A percentile compares a stretch with the other conserved stretches of the same genome.
These are phyloP conservation scores for Candida caryicola DNA, from an alignment of 805 yeast species.

Conservation along the genomic window DNA sequence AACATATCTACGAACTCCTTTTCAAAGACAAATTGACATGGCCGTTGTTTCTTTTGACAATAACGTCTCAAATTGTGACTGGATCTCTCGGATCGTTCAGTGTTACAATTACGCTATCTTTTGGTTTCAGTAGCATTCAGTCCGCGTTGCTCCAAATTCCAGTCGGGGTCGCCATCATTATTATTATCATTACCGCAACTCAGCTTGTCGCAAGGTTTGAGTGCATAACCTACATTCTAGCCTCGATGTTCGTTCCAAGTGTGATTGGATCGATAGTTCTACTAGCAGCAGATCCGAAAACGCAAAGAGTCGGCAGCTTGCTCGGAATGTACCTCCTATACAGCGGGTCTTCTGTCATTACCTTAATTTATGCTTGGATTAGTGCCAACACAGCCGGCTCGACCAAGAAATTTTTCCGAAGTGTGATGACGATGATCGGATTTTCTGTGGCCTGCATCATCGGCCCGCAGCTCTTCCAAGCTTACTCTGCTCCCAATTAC, in stretches of 20 bases:
- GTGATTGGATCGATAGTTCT: conserved; percentile 42
- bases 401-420: conserved; percentile 65
- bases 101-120: conserved; percentile 48
- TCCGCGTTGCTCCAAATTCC: conserved; percentile 57
- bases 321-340: conserved; percentile 49
- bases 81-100: conserved; percentile 55
- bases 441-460: conserved; percentile 65
- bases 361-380: conserved; percentile 60
- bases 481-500: conserved; percentile 51
- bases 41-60: conserved; percentile 46
- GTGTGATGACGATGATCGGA: conserved; percentile 58
- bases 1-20: conserved; percentile 47
- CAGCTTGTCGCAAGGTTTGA: conserved; percentile 28
- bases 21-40: conserved; percentile 49
- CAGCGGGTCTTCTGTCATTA: conserved; percentile 57
- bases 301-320: conserved; percentile 42
- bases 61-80: conserved; percentile 47
- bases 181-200: conserved; percentile 30
- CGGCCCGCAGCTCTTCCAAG: conserved; percentile 67
- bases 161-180: conserved; percentile 29
- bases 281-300: conserved; percentile 27
- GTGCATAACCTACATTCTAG: conserved; percentile 22
- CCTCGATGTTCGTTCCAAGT: conserved; percentile 32
- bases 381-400: conserved; percentile 67
- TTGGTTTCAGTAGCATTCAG: conserved; percentile 45